phyloP scores from a whole-genome alignment of 2,329 filamentous ascomycete species.

The Orbilia quercus region DNA sequence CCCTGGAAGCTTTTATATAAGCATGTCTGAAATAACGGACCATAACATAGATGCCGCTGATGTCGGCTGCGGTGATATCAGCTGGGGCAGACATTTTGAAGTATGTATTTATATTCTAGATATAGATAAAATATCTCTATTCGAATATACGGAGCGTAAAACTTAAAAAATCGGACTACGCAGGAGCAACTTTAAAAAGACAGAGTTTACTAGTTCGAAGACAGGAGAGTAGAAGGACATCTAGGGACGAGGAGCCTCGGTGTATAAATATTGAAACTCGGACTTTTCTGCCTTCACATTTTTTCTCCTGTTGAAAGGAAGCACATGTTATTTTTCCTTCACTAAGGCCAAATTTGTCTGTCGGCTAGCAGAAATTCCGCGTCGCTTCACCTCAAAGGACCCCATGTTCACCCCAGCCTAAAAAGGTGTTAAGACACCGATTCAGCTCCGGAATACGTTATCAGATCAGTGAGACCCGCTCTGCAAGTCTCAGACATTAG shows the following conservation, averaged over 20 bases:
- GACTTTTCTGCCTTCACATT: conserved; percentile 2
- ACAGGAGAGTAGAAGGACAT: neutral
- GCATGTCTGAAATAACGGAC: conserved; percentile 65
- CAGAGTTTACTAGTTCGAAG: conserved; percentile 4
- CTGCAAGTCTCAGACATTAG: conserved; percentile 48
- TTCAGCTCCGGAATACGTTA: conserved; percentile 15
- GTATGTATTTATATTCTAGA: neutral
- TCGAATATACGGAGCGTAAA: conserved; percentile 3
- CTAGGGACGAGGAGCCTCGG: neutral
- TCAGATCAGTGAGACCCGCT: conserved; percentile 1
- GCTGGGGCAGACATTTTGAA: conserved; percentile 76
- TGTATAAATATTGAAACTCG: conserved; percentile 28
- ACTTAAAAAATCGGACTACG: too few relatives aligned
- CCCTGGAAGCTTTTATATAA: neutral
- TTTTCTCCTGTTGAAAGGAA: conserved; percentile 13
- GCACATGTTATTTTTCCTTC: conserved; percentile 50
- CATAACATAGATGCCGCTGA: conserved; percentile 77
- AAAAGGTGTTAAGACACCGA: too few relatives aligned
- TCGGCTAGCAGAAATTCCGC: conserved; percentile 47
- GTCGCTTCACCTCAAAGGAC: conserved; percentile 30
- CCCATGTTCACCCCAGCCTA: conserved; percentile 5
- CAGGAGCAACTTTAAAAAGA: neutral
- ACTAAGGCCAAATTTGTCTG: neutral
- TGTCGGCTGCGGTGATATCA: conserved; percentile 73
- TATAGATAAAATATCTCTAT: conserved; percentile 46